Evolutionary conservation across 768 basidiomycete genomes (phyloP).

Genomic region (Cyclocybe aegerita): DNA sequence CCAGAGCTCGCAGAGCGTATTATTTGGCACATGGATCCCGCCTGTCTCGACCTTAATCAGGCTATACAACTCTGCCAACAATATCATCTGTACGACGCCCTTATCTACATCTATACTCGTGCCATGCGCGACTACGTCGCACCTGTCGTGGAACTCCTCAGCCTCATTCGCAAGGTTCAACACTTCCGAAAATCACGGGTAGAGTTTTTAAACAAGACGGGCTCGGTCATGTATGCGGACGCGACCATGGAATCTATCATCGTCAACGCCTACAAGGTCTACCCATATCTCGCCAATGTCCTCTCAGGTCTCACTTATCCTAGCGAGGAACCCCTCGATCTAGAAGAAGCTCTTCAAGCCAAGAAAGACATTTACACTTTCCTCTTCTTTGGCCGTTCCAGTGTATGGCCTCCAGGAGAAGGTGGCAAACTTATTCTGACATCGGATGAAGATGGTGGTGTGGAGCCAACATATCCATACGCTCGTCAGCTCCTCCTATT

Average conservation of each 20-base stretch:
- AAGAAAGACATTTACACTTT: slow-evolving; percentile 78
- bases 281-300: slow-evolving; percentile 79
- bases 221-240: slow-evolving; percentile 27
- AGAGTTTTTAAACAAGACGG: slow-evolving; percentile 28
- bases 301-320: slow-evolving; percentile 88
- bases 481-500: slow-evolving; percentile 80
- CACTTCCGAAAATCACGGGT: slow-evolving; percentile 44
- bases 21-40: slow-evolving; percentile 95
- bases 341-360: slow-evolving; percentile 65
- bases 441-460: slow-evolving; percentile 67
- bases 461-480: slow-evolving; percentile 89
- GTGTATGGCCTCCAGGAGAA: slow-evolving; percentile 72
- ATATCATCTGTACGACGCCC: slow-evolving; percentile 86
- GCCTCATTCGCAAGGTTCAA: slow-evolving; percentile 69
- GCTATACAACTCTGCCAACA: slow-evolving; percentile 82
- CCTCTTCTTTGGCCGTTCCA: slow-evolving; percentile 80
- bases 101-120: slow-evolving; percentile 91
- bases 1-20: slow-evolving; percentile 81
- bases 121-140: slow-evolving; percentile 87
- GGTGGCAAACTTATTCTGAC: slow-evolving; percentile 76
- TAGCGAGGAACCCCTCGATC: slow-evolving; percentile 67
- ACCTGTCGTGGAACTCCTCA: slow-evolving; percentile 83
- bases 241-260: slow-evolving; percentile 53
- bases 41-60: slow-evolving; percentile 91
- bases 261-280: slow-evolving; percentile 87